Base-by-base conservation (phyloP, 495 filamentous ascomycete species). In the Halenospora varia region DNA sequence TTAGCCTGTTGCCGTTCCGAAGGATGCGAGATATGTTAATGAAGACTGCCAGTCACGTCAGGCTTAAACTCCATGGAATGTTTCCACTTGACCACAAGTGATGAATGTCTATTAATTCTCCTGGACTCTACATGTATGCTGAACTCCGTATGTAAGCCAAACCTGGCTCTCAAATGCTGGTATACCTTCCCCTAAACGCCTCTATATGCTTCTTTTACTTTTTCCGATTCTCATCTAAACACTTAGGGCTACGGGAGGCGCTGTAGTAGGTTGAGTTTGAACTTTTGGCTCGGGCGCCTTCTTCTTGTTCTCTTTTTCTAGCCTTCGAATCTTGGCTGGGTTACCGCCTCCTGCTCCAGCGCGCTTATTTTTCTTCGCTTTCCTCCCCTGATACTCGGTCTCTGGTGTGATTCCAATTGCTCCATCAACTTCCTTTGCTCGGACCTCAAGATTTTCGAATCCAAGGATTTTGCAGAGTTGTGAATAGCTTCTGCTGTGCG, bases 381-480 rank as follows among this genome's bases (percentile, higher is more conserved):
- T 76, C 77, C 60, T 77, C 75, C 11, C 68, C 57, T 48, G 71
- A 62, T 24, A 70, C 48, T 59, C 42, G 61, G 64, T 77, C 50
- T 81, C 79, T 17, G 75, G 69, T 13, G 75, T 69, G 15, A 92
- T 76, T 23, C 79, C 80, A 4, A 91, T 68, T n/a, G 77, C 71
- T 52, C 78, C 65, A 64, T 96, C 90, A 11, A 85, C 74, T n/a
- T 76, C 79, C 24, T 68, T 70, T 3, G 90, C 89, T 57, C 65
- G 56, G 40, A 80, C 74, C 25, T 79, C 39, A 23, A 92, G 65
- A 48, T 87, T 77, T 8, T 83, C 78, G 42, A 86, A 77, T 20
- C 77, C 77, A 20, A 97, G 68, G 17, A 75, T 67, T 55, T 81
- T 75, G 59, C 88, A 88, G 11, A 83, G 61, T 50, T 86, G 82